phyloP scores from a whole-genome alignment of 2,329 filamentous ascomycete species.

The Hypoxylon sp. region DNA sequence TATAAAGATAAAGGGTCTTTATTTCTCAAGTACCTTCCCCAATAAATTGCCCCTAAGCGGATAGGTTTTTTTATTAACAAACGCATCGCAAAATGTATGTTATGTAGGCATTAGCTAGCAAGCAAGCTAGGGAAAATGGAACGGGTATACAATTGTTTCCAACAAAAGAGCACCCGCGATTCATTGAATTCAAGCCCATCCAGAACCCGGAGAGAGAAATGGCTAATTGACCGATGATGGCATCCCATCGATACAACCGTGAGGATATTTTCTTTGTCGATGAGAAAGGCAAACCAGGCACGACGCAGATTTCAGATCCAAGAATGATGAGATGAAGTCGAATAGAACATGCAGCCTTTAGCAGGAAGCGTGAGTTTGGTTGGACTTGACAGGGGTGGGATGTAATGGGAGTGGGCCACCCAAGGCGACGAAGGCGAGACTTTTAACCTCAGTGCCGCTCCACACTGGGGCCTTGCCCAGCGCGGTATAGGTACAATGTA shows the following conservation, averaged over 20 bases:
- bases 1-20: slow-evolving; percentile 7
- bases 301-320: slow-evolving; percentile 28
- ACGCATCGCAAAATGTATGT: slow-evolving; percentile 25
- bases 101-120: too few species aligned
- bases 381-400: slow-evolving; percentile 42
- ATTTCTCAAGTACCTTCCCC: too few species aligned
- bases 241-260: slow-evolving; percentile 2
- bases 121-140: slow-evolving; percentile 26
- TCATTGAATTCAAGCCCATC: slow-evolving; percentile 11
- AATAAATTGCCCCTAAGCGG: slow-evolving; percentile 9
- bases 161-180: slow-evolving; percentile 16
- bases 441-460: slow-evolving; percentile 37
- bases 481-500: slow-evolving; percentile 36
- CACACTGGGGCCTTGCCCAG: slow-evolving; percentile 35
- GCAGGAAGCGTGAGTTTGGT: slow-evolving; percentile 44
- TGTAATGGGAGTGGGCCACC: slow-evolving; percentile 26
- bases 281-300: slow-evolving; percentile 6
- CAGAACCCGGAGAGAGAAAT: slow-evolving; percentile 13
- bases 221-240: slow-evolving; percentile 2
- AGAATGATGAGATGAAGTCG: slow-evolving; percentile 47
- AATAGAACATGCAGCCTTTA: slow-evolving; percentile 46
- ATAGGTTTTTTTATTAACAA: slow-evolving; percentile 17
- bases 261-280: slow-evolving; percentile 24
- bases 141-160: slow-evolving; percentile 18
- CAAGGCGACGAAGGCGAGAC: slow-evolving; percentile 41